Conservation (phyloP, 768 basidiomycete genomes). For the Boletus tylopilopsis region DNA sequence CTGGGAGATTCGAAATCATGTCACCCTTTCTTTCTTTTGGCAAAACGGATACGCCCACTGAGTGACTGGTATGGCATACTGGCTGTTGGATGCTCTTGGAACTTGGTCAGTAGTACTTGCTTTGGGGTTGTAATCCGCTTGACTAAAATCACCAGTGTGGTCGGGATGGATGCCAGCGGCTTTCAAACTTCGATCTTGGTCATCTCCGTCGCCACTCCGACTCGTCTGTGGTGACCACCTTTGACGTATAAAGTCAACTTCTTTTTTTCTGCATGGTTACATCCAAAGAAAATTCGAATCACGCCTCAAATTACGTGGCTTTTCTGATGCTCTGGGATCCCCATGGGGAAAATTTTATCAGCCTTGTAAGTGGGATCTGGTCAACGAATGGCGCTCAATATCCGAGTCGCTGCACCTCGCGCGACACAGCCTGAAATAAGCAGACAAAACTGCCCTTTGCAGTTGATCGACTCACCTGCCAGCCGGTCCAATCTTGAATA, state of each 20-base stretch:
- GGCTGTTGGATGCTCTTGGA: too few relatives aligned
- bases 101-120: too few relatives aligned
- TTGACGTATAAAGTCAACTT: too few relatives aligned
- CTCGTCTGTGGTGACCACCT: too few relatives aligned
- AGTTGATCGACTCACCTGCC: not conserved
- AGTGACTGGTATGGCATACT: too few relatives aligned
- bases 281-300: not conserved
- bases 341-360: not conserved
- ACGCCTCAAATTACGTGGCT: not conserved
- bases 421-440: not conserved
- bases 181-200: not conserved
- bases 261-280: too few relatives aligned
- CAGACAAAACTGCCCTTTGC: not conserved
- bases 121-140: not conserved
- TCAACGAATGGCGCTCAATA: not conserved
- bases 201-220: too few relatives aligned
- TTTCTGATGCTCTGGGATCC: too few relatives aligned
- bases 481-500: too few relatives aligned
- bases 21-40: too few relatives aligned
- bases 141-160: not conserved
- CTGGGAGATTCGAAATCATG: too few relatives aligned
- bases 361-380: not conserved
- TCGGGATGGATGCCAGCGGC: not conserved
- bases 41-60: too few relatives aligned
- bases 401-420: not conserved